Conservation (phyloP, 306 rosid genomes). For the Fagus sylvatica region DNA sequence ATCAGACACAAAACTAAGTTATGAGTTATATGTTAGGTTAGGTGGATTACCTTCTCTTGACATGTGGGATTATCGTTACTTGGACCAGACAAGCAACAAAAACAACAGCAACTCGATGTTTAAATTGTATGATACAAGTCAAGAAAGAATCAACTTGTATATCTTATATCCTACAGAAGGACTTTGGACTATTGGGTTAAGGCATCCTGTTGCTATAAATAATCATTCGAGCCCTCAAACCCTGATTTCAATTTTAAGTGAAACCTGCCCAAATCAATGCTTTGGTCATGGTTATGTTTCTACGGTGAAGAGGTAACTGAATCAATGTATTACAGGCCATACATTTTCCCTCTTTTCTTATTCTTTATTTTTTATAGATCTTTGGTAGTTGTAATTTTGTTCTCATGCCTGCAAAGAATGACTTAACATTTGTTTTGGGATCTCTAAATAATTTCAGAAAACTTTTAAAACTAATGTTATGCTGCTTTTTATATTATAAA, state of each 20-base stretch:
- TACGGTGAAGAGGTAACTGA: neutral
- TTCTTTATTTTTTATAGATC: neutral
- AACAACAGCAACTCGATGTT: neutral
- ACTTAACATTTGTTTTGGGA: too few species aligned
- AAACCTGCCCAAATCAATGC: conserved; percentile 11
- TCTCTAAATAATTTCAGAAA: too few species aligned
- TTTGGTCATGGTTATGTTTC: conserved; percentile 2
- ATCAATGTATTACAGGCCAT: neutral
- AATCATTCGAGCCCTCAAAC: neutral
- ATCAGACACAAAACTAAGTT: neutral
- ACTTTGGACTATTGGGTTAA: conserved; percentile 10
- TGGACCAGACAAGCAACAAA: neutral
- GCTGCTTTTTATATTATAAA: too few species aligned
- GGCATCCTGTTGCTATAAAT: neutral
- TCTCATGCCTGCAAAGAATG: too few species aligned
- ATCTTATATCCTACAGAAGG: conserved; percentile 15
- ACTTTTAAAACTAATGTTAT: too few species aligned
- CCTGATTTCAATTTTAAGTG: neutral
- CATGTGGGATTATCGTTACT: conserved; percentile 5
- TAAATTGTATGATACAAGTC: conserved; percentile 17
- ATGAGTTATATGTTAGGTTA: conserved; percentile 9
- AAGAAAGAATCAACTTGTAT: conserved; percentile 12
- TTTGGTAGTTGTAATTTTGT: too few species aligned
- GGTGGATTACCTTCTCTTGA: conserved; percentile 9
- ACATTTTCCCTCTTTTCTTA: neutral